Conservation (phyloP, 805 yeast species). For the Tetrapisispora namnaoensis region DNA sequence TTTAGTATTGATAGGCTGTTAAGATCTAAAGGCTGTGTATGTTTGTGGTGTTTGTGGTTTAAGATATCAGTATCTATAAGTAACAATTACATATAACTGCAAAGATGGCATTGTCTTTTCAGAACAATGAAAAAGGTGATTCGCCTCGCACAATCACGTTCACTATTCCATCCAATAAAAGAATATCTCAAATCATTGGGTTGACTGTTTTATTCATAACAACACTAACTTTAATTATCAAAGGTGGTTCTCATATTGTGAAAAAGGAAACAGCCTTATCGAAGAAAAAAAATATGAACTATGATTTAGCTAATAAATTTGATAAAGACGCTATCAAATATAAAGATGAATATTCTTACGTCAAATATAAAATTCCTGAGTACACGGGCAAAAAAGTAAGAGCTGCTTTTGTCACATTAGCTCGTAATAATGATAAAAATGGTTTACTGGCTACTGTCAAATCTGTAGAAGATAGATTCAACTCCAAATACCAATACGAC, state of each 20-base stretch:
- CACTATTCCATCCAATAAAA: not conserved
- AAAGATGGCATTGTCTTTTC: not conserved
- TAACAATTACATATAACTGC: not conserved
- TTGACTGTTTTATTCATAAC: not conserved
- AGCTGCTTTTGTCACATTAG: constrained; percentile 44
- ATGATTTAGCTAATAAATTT: not conserved
- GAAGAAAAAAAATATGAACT: constrained; percentile 1
- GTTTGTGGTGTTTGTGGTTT: no score
- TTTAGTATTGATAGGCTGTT: no score
- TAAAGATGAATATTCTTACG: constrained; percentile 1
- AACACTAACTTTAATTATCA: not conserved
- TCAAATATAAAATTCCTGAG: not conserved
- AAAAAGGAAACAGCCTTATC: constrained; percentile 1
- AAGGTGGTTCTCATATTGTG: not conserved
- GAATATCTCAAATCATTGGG: not conserved
- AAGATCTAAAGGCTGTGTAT: no score
- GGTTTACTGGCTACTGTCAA: constrained; percentile 54
- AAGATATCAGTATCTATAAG: no score
- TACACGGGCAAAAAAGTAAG: constrained; percentile 14
- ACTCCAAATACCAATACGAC: constrained; percentile 65
- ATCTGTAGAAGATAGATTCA: constrained; percentile 72
- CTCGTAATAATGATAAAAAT: constrained; percentile 56
- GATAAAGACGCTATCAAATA: not conserved
- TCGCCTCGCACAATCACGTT: not conserved
- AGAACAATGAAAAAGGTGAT: not conserved